These are phyloP conservation scores for Zygnema circumcarinatum DNA, from an alignment of 139 green algal species.

Conservation along the genomic window DNA sequence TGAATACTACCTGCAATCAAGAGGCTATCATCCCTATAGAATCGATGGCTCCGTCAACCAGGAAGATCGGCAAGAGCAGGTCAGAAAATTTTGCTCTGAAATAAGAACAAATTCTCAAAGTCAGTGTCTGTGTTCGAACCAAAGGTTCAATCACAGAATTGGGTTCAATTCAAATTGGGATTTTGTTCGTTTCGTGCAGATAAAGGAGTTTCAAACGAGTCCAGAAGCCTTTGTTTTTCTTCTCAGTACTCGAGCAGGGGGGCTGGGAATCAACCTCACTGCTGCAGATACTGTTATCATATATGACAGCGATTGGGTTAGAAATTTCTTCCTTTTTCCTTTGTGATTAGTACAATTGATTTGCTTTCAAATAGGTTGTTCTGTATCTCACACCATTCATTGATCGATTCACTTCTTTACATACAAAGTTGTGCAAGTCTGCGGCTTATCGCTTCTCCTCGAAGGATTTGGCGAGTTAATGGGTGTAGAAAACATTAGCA, in stretches of 20 bases:
- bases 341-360: not conserved
- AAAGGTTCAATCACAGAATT: not conserved
- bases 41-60: slow-evolving; percentile 87
- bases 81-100: slow-evolving; percentile 6
- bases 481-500: no score
- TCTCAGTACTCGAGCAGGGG: slow-evolving; percentile 94
- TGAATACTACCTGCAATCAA: slow-evolving; percentile 85
- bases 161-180: not conserved
- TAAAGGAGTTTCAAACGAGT: slow-evolving; percentile 85
- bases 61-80: slow-evolving; percentile 75
- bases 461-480: no score
- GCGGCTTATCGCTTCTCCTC: no score
- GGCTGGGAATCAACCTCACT: slow-evolving; percentile 92
- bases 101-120: no score
- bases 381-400: no score
- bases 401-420: no score
- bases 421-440: no score
- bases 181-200: slow-evolving; percentile 29
- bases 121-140: no score
- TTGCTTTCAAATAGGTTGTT: no score
- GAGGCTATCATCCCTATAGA: slow-evolving; percentile 77
- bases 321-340: no score
- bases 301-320: slow-evolving; percentile 69
- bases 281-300: slow-evolving; percentile 91
- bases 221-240: slow-evolving; percentile 85